Percentiles rank a stretch among this genome's conserved stretches.
Conservation (phyloP, 192 early-diverging fungal species). For the Podila horticola region DNA sequence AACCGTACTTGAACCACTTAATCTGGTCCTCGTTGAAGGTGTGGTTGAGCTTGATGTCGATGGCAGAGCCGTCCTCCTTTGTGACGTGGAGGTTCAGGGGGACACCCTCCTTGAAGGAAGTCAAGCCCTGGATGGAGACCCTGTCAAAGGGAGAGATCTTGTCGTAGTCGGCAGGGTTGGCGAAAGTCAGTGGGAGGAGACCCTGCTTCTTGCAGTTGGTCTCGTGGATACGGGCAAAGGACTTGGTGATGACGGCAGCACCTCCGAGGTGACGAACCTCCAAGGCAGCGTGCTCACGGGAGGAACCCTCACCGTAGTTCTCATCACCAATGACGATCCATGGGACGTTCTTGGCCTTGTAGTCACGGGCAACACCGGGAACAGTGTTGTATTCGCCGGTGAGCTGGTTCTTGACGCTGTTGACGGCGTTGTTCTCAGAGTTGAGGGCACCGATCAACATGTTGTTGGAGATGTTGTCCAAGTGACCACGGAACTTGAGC, state of each 20-base stretch:
- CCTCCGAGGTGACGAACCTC: conserved; percentile 97
- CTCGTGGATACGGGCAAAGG: conserved; percentile 99
- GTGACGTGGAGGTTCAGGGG: conserved; percentile 85
- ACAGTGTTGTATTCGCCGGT: conserved; percentile 88
- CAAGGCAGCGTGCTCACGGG: conserved; percentile 98
- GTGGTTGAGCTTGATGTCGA: conserved; percentile 92
- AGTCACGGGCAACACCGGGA: conserved; percentile 92
- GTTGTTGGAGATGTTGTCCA: conserved; percentile 84
- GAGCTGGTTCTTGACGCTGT: conserved; percentile 77
- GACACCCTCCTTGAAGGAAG: conserved; percentile 82
- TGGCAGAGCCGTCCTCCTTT: conserved; percentile 80
- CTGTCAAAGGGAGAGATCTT: conserved; percentile 88
- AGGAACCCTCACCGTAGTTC: conserved; percentile 99
- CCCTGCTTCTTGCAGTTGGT: conserved; percentile 99
- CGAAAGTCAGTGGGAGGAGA: conserved; percentile 95
- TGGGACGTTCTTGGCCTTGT: conserved; percentile 83
- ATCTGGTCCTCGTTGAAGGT: conserved; percentile 89
- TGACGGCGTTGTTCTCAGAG: conserved; percentile 83
- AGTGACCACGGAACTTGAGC: too few species aligned
- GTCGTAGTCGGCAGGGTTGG: conserved; percentile 94
- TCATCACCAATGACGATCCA: conserved; percentile 99
- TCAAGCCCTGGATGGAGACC: conserved; percentile 90
- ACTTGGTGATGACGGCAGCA: conserved; percentile 93
- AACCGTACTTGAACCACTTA: conserved; percentile 98
- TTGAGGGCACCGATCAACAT: conserved; percentile 99